A percentile compares a stretch with the other conserved stretches of the same genome.
Evolutionary conservation across 805 yeast species (phyloP).

Genomic region (Lipomyces spencermartinsiae): DNA sequence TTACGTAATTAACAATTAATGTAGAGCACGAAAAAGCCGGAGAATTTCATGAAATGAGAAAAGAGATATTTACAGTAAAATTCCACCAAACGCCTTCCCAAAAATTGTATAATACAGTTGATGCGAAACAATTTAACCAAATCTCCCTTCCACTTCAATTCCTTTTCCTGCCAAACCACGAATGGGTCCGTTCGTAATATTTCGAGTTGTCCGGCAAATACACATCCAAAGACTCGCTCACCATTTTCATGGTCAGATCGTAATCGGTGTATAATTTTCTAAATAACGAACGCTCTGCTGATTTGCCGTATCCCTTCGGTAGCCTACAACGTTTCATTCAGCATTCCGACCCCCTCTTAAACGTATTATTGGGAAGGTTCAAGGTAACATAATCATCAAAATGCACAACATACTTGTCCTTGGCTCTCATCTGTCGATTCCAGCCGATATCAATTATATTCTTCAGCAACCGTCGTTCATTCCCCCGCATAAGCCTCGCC

Average conservation of each 20-base stretch:
- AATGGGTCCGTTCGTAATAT: not conserved
- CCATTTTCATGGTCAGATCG: conserved; percentile 23
- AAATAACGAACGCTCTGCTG: not conserved
- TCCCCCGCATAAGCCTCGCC: conserved; percentile 18
- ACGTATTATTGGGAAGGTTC: not conserved
- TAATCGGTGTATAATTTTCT: conserved; percentile 18
- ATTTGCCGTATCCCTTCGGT: conserved; percentile 7
- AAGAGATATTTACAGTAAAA: no score
- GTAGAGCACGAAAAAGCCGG: not conserved
- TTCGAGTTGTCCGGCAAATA: conserved; percentile 17
- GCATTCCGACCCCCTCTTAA: not conserved
- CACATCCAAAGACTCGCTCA: conserved; percentile 26
- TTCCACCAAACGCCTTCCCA: not conserved
- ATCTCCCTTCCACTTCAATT: not conserved
- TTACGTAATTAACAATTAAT: not conserved
- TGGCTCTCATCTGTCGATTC: conserved; percentile 17
- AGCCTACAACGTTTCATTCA: not conserved
- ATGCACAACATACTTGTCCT: not conserved
- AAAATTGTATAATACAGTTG: not conserved
- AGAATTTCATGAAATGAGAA: not conserved
- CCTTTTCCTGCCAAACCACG: conserved; percentile 1
- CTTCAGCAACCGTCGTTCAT: conserved; percentile 15
- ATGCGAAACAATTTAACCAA: not conserved
- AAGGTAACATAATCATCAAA: not conserved
- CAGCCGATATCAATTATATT: conserved; percentile 19